Percentiles rank a stretch among this genome's conserved stretches.
These are phyloP conservation scores for Suillus ampliporus DNA, from an alignment of 768 basidiomycete genomes.

Conservation along the genomic window DNA sequence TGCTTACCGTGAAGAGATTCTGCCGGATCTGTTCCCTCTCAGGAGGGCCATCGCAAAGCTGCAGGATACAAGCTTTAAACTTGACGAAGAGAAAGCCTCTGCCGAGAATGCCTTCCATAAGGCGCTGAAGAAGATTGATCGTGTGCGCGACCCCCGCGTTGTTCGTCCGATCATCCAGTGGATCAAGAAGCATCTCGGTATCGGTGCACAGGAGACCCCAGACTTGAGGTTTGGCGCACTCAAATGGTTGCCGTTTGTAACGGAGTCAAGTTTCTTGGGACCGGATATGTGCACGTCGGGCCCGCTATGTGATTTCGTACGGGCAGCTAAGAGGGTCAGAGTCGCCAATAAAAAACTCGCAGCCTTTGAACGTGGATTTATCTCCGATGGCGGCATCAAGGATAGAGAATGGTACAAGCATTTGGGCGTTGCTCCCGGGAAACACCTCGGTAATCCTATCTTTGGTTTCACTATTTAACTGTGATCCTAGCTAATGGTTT, in stretches of 20 bases:
- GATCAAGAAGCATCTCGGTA: conserved; percentile 29
- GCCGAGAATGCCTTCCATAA: conserved; percentile 59
- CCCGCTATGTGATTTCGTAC: conserved; percentile 52
- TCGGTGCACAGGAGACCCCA: conserved; percentile 2
- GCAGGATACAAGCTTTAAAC: conserved; percentile 54
- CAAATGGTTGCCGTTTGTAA: conserved; percentile 2
- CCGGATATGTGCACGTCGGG: conserved; percentile 23
- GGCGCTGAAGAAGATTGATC: conserved; percentile 43
- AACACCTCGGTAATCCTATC: conserved; percentile 68
- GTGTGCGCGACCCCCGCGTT: not conserved
- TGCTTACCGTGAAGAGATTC: conserved; percentile 23
- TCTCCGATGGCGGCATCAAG: conserved; percentile 76
- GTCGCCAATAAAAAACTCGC: conserved; percentile 69
- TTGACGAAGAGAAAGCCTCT: conserved; percentile 62
- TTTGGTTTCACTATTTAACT: not conserved
- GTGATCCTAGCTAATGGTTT: conserved; percentile 2
- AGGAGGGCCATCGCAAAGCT: conserved; percentile 52
- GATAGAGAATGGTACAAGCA: conserved; percentile 88
- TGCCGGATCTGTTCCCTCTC: conserved; percentile 47
- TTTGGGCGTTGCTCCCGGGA: conserved; percentile 85
- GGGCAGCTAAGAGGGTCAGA: conserved; percentile 62
- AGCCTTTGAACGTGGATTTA: conserved; percentile 80
- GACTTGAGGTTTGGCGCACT: conserved; percentile 14
- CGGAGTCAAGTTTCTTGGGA: conserved; percentile 4
- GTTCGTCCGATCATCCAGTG: conserved; percentile 26